Base-by-base conservation (phyloP, 257 asterid species). In the Solanum appendiculatum region DNA sequence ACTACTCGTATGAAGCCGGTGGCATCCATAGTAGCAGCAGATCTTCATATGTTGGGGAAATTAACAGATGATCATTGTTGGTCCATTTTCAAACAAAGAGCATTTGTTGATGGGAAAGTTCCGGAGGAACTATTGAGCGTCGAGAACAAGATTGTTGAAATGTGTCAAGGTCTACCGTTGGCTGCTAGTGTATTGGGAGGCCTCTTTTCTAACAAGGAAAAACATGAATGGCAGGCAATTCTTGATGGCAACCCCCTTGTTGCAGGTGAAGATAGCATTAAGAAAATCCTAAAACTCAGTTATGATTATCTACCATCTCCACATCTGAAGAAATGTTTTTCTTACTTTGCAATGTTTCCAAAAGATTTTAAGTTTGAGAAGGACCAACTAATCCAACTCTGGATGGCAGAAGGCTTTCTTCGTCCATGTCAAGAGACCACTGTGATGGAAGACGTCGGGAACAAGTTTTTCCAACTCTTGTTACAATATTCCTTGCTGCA, bases 381-480 rank as follows among this genome's bases (percentile, higher is more conserved):
- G 80, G 88, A 88, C 7, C 54, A 29, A 10, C 56, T 91, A 1
- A 89, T 87, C 34, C 91, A 89, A 36, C 77, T 73, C 0, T 91
- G 92, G 91, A 91, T 91, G 88, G 91, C 92, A 9, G 88, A 86
- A 29, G 88, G 87, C 1, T 64, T 74, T 63, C 86, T 91, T 5
- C 31, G 13, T 48, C 69, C 88, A 66, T 27, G 34, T 10, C 44
- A 54, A 88, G 40, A 40, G 51, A 58, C 4, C 36, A 16, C 5
- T 23, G 40, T 15, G 75, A 73, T 87, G 91, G 93, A 90, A 77
- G 88, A 81, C 68, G 1, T 72, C 18, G 91, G 93, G 9, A 33
- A 34, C 7, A 7, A 15, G 25, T 87, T 83, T 81, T 78, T 77
- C 3, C 36, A 86, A 31, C 51, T 78, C 63, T 86, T 89, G 63